phyloP scores from a whole-genome alignment of 2,329 filamentous ascomycete species.

The Cercospora citrullina region DNA sequence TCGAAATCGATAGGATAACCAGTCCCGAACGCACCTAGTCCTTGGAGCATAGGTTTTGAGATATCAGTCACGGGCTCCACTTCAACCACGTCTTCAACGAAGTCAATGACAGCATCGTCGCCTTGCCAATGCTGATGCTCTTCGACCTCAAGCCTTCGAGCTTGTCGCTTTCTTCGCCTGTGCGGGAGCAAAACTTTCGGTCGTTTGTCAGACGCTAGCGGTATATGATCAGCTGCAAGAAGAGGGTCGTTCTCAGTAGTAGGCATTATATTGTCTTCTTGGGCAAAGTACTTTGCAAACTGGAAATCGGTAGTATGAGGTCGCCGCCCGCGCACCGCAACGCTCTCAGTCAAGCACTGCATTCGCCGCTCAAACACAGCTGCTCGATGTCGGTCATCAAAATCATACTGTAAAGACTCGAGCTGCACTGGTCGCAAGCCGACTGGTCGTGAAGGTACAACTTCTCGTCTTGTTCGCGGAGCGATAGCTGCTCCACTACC shows the following conservation, averaged over 20 bases:
- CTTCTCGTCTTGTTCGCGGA: not conserved
- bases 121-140: slow-evolving; percentile 49
- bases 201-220: not conserved
- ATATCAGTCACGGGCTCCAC: not conserved
- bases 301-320: slow-evolving; percentile 31
- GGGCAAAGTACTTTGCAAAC: slow-evolving; percentile 30
- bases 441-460: not conserved
- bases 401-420: slow-evolving; percentile 45
- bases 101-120: slow-evolving; percentile 38
- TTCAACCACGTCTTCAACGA: slow-evolving; percentile 7
- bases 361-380: slow-evolving; percentile 41
- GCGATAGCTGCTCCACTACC: not conserved
- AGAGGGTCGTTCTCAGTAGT: not conserved
- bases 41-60: slow-evolving; percentile 36
- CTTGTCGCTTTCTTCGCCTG: slow-evolving; percentile 37
- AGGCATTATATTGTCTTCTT: not conserved
- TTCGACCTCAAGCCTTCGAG: slow-evolving; percentile 51
- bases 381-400: slow-evolving; percentile 39
- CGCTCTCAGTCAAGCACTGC: slow-evolving; percentile 32
- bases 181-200: slow-evolving; percentile 20
- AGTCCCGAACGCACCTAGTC: slow-evolving; percentile 51
- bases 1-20: slow-evolving; percentile 57
- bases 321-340: slow-evolving; percentile 21
- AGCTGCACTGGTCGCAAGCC: slow-evolving; percentile 43
- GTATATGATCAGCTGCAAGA: not conserved